Base-by-base conservation (phyloP, 2,329 filamentous ascomycete species). In the Polychaeton citri region DNA sequence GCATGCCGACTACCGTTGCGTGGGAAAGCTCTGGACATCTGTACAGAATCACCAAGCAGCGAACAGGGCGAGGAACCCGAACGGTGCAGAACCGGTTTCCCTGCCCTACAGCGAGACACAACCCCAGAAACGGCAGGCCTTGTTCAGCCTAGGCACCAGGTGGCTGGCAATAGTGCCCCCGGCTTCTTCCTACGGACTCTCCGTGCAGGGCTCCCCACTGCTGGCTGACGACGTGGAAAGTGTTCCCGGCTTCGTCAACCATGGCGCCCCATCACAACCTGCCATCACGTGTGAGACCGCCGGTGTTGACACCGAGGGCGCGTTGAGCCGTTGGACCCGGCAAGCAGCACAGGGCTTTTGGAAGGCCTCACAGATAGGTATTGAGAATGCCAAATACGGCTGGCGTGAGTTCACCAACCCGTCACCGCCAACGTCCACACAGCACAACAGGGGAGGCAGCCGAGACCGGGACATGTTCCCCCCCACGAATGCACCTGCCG, bases 21-120 rank as follows among this genome's bases (percentile, higher is more conserved):
- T 90, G 37, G 87, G 80, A 15, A 98, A 98, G 61, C 64, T 92
- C 13, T 98, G 90, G 90, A 95, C 90, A 1, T 79, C 15, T 38
- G 17, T 39, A 39, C 21, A 55, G 49, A 34, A 51, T 53, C 16
- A 56, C 24, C n/a, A n/a, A n/a, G 15, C 24, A 28, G 7, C 24
- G 5, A 10, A 10, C 12, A 28, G 7, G 15, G 12, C 24, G 15
- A 28, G 15, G 24, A 28, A 28, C 24, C 12, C 12, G 5, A 15
- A 15, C 24, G 61, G 6, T n/a, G 9, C 21, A 5, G 26, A 32
- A 10, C 21, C 34, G 3, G 30, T 19, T 9, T 30, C 26, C 17
- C 31, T 18, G 12, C 21, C 21, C 17, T 13, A 17, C 13, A 16
- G 17, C 10, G 19, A 9, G 17, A 36, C 36, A 37, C 45, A 24